Evolutionary conservation across 1,139 yeast species (phyloP).

Genomic region (Komagataea norvegica): DNA sequence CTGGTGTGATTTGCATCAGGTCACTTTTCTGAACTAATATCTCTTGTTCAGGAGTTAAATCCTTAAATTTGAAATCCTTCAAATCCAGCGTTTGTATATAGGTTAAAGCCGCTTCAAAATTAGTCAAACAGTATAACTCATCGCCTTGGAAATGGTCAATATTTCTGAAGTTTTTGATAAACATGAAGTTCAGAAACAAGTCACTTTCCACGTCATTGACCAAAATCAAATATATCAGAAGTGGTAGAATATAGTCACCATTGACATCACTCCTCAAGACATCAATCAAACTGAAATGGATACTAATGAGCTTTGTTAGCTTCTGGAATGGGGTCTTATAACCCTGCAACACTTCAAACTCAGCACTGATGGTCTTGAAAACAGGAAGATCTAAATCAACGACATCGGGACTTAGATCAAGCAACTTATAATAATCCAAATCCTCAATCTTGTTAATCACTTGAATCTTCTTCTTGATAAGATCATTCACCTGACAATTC

Average conservation of each 20-base stretch:
- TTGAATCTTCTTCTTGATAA: slow-evolving; percentile 14
- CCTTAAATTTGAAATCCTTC: slow-evolving; percentile 2
- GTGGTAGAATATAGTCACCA: slow-evolving; percentile 53
- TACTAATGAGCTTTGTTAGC: slow-evolving; percentile 10
- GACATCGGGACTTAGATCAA: slow-evolving; percentile 16
- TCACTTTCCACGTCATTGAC: slow-evolving; percentile 33
- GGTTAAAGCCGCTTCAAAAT: slow-evolving; percentile 58
- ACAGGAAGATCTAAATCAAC: slow-evolving; percentile 13
- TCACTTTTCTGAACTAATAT: background rate
- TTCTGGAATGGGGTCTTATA: slow-evolving; percentile 18
- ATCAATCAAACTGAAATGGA: slow-evolving; percentile 19
- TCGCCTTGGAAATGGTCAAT: slow-evolving; percentile 43
- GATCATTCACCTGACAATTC: slow-evolving; percentile 15
- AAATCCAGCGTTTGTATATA: slow-evolving; percentile 37
- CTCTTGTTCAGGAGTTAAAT: slow-evolving; percentile 14
- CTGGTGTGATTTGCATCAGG: slow-evolving; percentile 1
- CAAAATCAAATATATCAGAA: slow-evolving; percentile 46
- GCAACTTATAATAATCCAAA: slow-evolving; percentile 16
- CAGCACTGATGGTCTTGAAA: slow-evolving; percentile 10
- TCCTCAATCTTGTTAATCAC: slow-evolving; percentile 14
- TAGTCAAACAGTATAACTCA: slow-evolving; percentile 54
- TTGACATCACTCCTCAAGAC: slow-evolving; percentile 12
- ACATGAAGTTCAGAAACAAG: slow-evolving; percentile 46
- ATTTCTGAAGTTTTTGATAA: slow-evolving; percentile 53
- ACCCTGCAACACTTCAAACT: slow-evolving; percentile 8